These are phyloP conservation scores for Megacollybia marginata DNA, from an alignment of 768 basidiomycete species.

Conservation along the genomic window DNA sequence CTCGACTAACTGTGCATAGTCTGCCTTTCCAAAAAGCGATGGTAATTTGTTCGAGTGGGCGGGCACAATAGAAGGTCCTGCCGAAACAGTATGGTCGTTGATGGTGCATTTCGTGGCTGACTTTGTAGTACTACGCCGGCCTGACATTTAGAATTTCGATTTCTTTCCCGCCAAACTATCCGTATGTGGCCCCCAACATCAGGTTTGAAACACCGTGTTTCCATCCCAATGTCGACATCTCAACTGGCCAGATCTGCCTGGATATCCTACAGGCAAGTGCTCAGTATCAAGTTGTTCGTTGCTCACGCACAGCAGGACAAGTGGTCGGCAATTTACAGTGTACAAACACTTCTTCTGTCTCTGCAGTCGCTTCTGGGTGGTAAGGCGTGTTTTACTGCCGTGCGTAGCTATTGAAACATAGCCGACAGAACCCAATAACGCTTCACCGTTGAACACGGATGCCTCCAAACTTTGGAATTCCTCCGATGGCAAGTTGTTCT, in stretches of 20 bases:
- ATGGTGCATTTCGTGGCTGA: neutral
- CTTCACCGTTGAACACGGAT: constrained; percentile 82
- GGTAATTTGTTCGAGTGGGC: constrained; percentile 87
- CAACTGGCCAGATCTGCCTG: constrained; percentile 70
- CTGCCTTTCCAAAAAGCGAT: constrained; percentile 85
- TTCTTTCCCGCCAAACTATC: constrained; percentile 81
- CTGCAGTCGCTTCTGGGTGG: constrained; percentile 85
- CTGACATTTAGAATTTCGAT: constrained; percentile 80
- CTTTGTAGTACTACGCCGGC: constrained; percentile 62
- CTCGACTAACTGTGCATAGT: constrained; percentile 40
- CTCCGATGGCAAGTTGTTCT: constrained; percentile 41
- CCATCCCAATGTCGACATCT: constrained; percentile 86
- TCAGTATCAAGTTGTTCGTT: too few species aligned
- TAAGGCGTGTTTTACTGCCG: constrained; percentile 25
- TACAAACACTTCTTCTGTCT: constrained; percentile 83
- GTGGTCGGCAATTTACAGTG: constrained; percentile 91
- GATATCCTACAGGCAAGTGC: constrained; percentile 74
- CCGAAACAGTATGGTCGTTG: constrained; percentile 52
- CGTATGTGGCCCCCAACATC: constrained; percentile 78
- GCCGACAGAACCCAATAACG: constrained; percentile 80
- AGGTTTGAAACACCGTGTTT: constrained; percentile 87
- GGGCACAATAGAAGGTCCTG: constrained; percentile 79
- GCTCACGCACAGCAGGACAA: constrained; percentile 52
- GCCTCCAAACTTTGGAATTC: constrained; percentile 77
- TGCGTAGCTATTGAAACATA: neutral